phyloP scores from a whole-genome alignment of 257 asterid genomes.

The Ehretia macrophylla region DNA sequence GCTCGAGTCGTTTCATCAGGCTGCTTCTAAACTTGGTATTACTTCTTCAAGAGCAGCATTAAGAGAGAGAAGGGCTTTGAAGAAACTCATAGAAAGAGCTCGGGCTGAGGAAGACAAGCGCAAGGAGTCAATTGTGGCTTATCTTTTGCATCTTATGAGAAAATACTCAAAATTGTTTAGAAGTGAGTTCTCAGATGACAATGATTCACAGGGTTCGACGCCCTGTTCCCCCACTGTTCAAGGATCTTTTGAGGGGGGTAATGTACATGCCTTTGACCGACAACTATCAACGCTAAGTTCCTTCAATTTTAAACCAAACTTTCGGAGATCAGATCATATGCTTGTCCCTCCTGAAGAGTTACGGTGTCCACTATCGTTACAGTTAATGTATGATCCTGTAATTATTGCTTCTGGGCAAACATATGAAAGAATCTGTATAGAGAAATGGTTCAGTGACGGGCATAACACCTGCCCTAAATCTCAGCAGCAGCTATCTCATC shows the following conservation, averaged over 20 bases:
- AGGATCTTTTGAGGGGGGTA: constrained; percentile 56
- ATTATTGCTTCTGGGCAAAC: constrained; percentile 89
- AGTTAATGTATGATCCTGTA: constrained; percentile 74
- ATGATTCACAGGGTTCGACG: constrained; percentile 92
- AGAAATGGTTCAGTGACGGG: constrained; percentile 93
- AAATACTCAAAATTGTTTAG: constrained; percentile 88
- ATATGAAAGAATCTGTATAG: constrained; percentile 90
- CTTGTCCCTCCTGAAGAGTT: constrained; percentile 70
- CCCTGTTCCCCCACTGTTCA: constrained; percentile 95
- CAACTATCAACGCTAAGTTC: constrained; percentile 68
- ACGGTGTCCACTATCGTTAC: constrained; percentile 65
- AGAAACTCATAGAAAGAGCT: constrained; percentile 87
- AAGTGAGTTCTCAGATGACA: constrained; percentile 86
- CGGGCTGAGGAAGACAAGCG: constrained; percentile 87
- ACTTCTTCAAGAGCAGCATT: constrained; percentile 94
- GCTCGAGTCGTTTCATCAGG: constrained; percentile 90
- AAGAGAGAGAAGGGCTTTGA: constrained; percentile 89
- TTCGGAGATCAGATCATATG: constrained; percentile 53
- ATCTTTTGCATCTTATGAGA: constrained; percentile 76
- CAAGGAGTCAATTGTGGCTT: constrained; percentile 88
- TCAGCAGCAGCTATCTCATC: constrained; percentile 92
- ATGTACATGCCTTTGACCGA: constrained; percentile 55
- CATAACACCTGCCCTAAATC: constrained; percentile 94
- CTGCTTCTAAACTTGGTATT: constrained; percentile 79
- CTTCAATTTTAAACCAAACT: constrained; percentile 63